Evolutionary conservation across 768 basidiomycete genomes (phyloP), one percentile per base, ranked within the genome.

Genomic region (Suillus occidentalis): DNA sequence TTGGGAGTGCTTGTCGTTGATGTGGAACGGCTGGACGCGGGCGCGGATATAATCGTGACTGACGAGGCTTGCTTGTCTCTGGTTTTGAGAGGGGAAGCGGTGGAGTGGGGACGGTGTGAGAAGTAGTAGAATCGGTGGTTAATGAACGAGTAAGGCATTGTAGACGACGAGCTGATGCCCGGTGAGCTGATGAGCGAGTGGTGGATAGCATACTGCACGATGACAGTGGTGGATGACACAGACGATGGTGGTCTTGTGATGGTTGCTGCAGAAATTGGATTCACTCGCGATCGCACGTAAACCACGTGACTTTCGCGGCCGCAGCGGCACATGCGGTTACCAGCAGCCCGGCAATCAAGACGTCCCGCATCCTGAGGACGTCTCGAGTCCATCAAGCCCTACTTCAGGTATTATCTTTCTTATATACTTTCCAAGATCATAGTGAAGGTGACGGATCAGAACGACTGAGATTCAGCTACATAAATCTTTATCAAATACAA

Each of bases 21-120:
- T 66, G 71, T 14, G 66, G 61, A 4, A 68, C 20, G 0, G 67
- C 69, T 2, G 80, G 78, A 3, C 84, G 79, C 1, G 84, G 83
- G 3, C 79, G 76, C 5, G 82, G 83, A 63, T 80, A 72, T 47
- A 84, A 74, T 34, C 77, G 80, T 42, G 80, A 72, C n/a, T 70
- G 68, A 39, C 75, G 73, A 39, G 78, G 68, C 50, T 77, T 71
- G 49, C 67, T 39, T 10, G 70, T 66, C 37, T 78, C 75, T 58
- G 70, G 52, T 57, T 75, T 72, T 5, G 74, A 72, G 4, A 75
- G 76, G 6, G 71, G 72, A 20, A 72, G 72, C 1, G 72, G 69
- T 3, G 70, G 78, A 0, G 74, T 75, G 40, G 72, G 71, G 16
- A 70, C 72, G 5, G 72, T 74, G 18, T 68, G 70, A 45, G 72